Evolutionary conservation across 2,329 filamentous ascomycete genomes (phyloP).

Genomic region (Paecilomyces fulvus): DNA sequence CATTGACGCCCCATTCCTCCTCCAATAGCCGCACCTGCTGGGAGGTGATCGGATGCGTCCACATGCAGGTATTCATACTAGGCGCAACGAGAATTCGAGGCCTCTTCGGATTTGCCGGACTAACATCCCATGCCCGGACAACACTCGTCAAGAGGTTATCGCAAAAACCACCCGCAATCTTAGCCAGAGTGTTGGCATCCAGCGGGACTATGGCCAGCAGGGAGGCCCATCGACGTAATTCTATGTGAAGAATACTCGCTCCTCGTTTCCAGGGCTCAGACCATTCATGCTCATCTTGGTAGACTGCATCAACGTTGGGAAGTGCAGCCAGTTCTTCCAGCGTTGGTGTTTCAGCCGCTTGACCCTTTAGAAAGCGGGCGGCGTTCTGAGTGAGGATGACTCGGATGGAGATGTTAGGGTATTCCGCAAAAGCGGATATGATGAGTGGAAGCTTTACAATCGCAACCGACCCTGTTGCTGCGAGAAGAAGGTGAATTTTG

Average conservation of each 20-base stretch:
- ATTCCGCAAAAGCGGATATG: constrained; percentile 39
- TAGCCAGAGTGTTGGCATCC: constrained; percentile 77
- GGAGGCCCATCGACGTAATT: constrained; percentile 74
- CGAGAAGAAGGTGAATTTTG: constrained; percentile 39
- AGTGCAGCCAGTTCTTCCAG: constrained; percentile 51
- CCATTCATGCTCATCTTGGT: constrained; percentile 85
- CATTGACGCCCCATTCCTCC: constrained; percentile 61
- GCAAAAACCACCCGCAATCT: constrained; percentile 67
- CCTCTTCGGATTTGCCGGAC: constrained; percentile 46
- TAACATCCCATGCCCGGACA: constrained; percentile 79
- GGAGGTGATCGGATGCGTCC: constrained; percentile 70
- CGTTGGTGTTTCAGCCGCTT: constrained; percentile 67
- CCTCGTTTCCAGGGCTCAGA: constrained; percentile 65
- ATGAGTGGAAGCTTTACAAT: constrained; percentile 75
- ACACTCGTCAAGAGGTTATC: constrained; percentile 68
- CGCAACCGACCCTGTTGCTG: constrained; percentile 67
- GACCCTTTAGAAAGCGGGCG: constrained; percentile 64
- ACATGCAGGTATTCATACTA: constrained; percentile 89
- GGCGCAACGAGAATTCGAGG: constrained; percentile 68
- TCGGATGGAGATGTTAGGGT: constrained; percentile 62
- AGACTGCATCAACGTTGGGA: constrained; percentile 70
- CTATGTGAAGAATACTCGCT: constrained; percentile 80
- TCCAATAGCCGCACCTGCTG: constrained; percentile 62
- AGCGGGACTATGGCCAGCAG: constrained; percentile 72
- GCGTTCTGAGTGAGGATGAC: constrained; percentile 71